Evolutionary conservation across 192 early-diverging fungal species (phyloP).

Genomic region (Coemansia sp.): DNA sequence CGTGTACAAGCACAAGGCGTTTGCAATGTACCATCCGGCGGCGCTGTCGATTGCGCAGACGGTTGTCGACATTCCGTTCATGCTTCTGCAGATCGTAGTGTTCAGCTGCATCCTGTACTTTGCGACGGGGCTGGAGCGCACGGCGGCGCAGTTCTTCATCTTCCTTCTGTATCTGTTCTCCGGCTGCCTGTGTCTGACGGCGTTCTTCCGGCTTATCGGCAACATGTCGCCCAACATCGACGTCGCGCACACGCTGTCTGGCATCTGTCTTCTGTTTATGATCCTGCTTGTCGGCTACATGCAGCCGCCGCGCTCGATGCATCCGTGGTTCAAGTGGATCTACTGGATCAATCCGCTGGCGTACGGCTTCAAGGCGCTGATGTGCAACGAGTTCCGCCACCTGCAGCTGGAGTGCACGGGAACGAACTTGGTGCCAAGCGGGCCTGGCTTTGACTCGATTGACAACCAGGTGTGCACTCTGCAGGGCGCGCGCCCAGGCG

Average conservation of each 20-base stretch:
- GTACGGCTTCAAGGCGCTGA: constrained; percentile 66
- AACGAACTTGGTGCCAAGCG: constrained; percentile 53
- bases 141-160: constrained; percentile 65
- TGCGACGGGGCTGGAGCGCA: constrained; percentile 60
- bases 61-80: constrained; percentile 60
- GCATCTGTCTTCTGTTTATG: constrained; percentile 43
- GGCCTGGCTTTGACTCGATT: constrained; percentile 52
- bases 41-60: constrained; percentile 65
- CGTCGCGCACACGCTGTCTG: constrained; percentile 50
- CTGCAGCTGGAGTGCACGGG: constrained; percentile 34
- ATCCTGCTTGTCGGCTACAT: constrained; percentile 57
- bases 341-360: constrained; percentile 70
- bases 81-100: constrained; percentile 54
- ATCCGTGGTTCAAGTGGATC: constrained; percentile 66
- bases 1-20: constrained; percentile 76
- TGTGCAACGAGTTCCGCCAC: constrained; percentile 71
- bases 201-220: constrained; percentile 61
- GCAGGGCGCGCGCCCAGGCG: constrained; percentile 60
- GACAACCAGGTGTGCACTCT: constrained; percentile 65
- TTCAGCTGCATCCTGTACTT: constrained; percentile 69
- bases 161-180: constrained; percentile 65
- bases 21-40: constrained; percentile 70
- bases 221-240: constrained; percentile 48
- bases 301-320: constrained; percentile 62
- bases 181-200: constrained; percentile 61